These are phyloP conservation scores for Melanogaster broomeanus DNA, from an alignment of 768 basidiomycete species.

Conservation along the genomic window DNA sequence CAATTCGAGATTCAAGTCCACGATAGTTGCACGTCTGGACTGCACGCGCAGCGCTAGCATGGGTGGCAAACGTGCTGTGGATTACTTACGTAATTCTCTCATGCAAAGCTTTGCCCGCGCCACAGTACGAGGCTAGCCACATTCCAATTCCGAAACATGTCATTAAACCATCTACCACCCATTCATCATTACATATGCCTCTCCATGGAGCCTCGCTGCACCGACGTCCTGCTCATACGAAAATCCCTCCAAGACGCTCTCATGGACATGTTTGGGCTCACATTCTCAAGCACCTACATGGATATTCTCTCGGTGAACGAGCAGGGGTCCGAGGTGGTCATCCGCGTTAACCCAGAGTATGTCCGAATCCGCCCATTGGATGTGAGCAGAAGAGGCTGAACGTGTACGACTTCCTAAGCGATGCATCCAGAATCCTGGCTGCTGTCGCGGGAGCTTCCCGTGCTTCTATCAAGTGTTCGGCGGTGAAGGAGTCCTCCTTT, in stretches of 20 bases:
- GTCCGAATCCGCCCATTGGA: not conserved
- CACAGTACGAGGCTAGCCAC: not conserved
- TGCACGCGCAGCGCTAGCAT: too few relatives aligned
- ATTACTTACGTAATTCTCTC: too few relatives aligned
- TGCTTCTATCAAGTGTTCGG: slow-evolving; percentile 24
- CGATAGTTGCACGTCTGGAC: too few relatives aligned
- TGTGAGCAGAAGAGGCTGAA: not conserved
- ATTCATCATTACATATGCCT: slow-evolving; percentile 26
- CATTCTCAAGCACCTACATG: slow-evolving; percentile 50
- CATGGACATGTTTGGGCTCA: slow-evolving; percentile 54
- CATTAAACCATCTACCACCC: slow-evolving; percentile 20
- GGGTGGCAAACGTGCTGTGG: too few relatives aligned
- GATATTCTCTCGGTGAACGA: slow-evolving; percentile 57
- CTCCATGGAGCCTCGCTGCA: slow-evolving; percentile 24
- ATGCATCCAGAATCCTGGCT: slow-evolving; percentile 25
- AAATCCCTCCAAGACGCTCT: slow-evolving; percentile 59
- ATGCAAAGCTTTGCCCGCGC: too few relatives aligned
- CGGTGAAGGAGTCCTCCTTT: slow-evolving; percentile 29
- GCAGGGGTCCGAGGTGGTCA: slow-evolving; percentile 21
- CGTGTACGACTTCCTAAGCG: slow-evolving; percentile 12
- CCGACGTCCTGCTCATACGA: slow-evolving; percentile 48
- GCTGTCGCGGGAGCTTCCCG: slow-evolving; percentile 24
- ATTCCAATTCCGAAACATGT: slow-evolving; percentile 4
- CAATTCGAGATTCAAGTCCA: not conserved
- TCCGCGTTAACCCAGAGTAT: slow-evolving; percentile 23